Conservation (phyloP, 129 eudicot genomes). For the Centaurea solstitialis region DNA sequence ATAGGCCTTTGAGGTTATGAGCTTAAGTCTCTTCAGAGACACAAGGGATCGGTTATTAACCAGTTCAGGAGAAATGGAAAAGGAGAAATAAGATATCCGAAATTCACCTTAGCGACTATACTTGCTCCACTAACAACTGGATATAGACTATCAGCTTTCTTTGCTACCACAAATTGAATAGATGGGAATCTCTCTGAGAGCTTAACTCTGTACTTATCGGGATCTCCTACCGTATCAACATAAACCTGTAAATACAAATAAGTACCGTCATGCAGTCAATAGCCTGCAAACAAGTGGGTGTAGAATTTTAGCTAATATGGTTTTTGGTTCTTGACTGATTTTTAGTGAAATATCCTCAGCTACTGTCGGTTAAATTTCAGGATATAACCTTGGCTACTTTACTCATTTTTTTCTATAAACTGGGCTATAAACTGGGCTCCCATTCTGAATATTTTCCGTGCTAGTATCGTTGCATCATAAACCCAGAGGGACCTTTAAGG, state of each 20-base stretch:
- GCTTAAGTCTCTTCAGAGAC: conserved; percentile 9
- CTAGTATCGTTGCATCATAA: neutral
- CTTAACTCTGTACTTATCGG: conserved; percentile 78
- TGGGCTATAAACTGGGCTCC: neutral
- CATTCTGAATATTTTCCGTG: neutral
- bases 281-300: neutral
- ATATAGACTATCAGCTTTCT: conserved; percentile 98
- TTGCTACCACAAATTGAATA: conserved; percentile 88
- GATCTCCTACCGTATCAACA: conserved; percentile 95
- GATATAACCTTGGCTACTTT: neutral
- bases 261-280: neutral
- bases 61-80: neutral
- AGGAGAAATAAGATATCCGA: neutral
- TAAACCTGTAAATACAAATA: conserved; percentile 56
- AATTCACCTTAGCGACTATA: conserved; percentile 91
- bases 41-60: neutral
- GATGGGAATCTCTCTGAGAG: conserved; percentile 78
- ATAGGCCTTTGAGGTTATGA: neutral
- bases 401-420: neutral
- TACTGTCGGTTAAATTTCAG: neutral
- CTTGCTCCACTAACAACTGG: conserved; percentile 99
- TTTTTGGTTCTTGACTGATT: neutral
- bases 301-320: neutral
- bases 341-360: neutral
- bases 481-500: neutral